These are phyloP conservation scores for Ophiostoma tasmaniense DNA, from an alignment of 2,329 filamentous ascomycete genomes.

Conservation along the genomic window DNA sequence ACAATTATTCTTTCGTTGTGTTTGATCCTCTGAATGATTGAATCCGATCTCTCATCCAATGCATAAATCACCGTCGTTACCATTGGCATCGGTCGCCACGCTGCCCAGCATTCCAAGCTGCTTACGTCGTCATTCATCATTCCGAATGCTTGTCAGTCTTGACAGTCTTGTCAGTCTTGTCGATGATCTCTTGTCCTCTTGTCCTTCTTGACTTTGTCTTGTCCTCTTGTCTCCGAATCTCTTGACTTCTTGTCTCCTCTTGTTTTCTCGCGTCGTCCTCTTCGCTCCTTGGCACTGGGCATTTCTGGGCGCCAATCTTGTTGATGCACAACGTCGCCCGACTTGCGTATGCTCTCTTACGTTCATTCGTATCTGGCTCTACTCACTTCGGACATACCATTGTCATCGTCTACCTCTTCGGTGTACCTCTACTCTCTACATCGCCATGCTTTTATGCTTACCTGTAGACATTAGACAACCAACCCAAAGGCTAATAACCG, in stretches of 20 bases:
- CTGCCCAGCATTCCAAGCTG: neutral
- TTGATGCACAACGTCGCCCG: neutral
- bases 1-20: too few relatives aligned
- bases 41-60: neutral
- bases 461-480: neutral
- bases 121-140: neutral
- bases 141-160: neutral
- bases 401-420: too few relatives aligned
- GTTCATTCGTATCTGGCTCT: neutral
- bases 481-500: neutral
- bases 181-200: neutral
- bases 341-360: constrained; percentile 1
- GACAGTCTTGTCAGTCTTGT: neutral
- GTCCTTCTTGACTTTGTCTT: neutral
- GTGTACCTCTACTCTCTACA: too few relatives aligned
- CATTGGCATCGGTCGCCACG: neutral
- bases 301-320: neutral
- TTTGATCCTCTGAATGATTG: too few relatives aligned
- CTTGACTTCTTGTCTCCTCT: neutral
- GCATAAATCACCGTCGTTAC: neutral
- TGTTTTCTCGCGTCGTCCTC: neutral
- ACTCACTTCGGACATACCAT: too few relatives aligned
- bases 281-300: neutral
- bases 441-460: neutral
- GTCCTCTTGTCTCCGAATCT: neutral